These are phyloP conservation scores for Cicer cuneatum DNA, from an alignment of 306 rosid species.

Conservation along the genomic window DNA sequence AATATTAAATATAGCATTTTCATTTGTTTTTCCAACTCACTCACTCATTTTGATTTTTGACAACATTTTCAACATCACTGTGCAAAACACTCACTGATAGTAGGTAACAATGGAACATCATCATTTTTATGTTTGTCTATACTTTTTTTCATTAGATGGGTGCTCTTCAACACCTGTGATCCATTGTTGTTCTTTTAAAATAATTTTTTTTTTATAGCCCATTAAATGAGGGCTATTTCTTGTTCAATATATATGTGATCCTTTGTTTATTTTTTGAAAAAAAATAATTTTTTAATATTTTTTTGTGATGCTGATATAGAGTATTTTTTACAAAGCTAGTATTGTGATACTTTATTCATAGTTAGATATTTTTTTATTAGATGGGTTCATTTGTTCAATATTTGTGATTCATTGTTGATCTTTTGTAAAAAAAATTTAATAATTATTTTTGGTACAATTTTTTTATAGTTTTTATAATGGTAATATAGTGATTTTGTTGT, in stretches of 20 bases:
- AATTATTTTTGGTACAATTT: no score
- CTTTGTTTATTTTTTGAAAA: not conserved
- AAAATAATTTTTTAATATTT: not conserved
- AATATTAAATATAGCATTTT: not conserved
- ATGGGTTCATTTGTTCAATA: slow-evolving; percentile 8
- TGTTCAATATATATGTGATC: no score
- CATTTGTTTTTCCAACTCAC: not conserved
- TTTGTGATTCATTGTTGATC: not conserved
- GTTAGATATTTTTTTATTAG: not conserved
- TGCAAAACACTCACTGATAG: not conserved
- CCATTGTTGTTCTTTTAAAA: not conserved
- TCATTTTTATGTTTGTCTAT: not conserved
- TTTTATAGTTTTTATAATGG: not conserved
- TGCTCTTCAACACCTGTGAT: not conserved
- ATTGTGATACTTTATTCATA: not conserved
- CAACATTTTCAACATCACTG: not conserved
- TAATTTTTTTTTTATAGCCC: not conserved
- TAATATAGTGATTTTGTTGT: not conserved
- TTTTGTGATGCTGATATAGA: not conserved
- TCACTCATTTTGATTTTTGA: not conserved
- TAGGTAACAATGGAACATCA: slow-evolving; percentile 29
- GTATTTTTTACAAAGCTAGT: not conserved
- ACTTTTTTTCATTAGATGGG: not conserved
- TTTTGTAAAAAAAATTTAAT: not conserved
- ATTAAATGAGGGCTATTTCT: not conserved